These are phyloP conservation scores for Perkinsus marinus DNA, from an alignment of 169 alveolate species.

Conservation along the genomic window DNA sequence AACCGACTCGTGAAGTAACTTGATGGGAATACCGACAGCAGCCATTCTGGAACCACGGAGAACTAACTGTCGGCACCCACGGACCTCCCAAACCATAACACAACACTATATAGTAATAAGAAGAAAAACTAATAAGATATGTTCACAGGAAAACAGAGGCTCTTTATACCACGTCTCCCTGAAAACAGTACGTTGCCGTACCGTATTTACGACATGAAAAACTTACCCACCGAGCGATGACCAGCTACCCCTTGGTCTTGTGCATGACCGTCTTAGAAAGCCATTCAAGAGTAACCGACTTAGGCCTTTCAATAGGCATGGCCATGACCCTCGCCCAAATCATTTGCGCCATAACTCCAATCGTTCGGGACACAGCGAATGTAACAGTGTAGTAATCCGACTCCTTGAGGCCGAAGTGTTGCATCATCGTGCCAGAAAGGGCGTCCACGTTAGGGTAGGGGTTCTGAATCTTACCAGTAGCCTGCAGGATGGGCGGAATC, in stretches of 20 bases:
- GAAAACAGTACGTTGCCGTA: no score
- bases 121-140: no score
- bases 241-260: no score
- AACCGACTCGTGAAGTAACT: slow-evolving; percentile 72
- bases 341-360: slow-evolving; percentile 73
- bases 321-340: slow-evolving; percentile 59
- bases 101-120: no score
- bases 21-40: slow-evolving; percentile 62
- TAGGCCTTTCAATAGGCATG: slow-evolving; percentile 72
- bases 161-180: no score
- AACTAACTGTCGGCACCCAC: no score
- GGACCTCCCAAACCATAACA: no score
- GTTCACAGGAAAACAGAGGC: no score
- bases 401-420: slow-evolving; percentile 69
- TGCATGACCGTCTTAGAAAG: background rate
- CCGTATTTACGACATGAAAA: no score
- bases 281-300: slow-evolving; percentile 22
- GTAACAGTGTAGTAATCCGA: slow-evolving; percentile 80
- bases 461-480: slow-evolving; percentile 56
- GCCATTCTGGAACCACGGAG: no score
- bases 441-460: slow-evolving; percentile 96
- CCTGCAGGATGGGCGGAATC: background rate
- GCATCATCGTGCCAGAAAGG: slow-evolving; percentile 78
- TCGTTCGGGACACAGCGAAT: slow-evolving; percentile 80
- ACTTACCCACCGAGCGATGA: no score